Base-by-base conservation (phyloP, 208 protist genomes). In the Wallacemonas sp. region DNA sequence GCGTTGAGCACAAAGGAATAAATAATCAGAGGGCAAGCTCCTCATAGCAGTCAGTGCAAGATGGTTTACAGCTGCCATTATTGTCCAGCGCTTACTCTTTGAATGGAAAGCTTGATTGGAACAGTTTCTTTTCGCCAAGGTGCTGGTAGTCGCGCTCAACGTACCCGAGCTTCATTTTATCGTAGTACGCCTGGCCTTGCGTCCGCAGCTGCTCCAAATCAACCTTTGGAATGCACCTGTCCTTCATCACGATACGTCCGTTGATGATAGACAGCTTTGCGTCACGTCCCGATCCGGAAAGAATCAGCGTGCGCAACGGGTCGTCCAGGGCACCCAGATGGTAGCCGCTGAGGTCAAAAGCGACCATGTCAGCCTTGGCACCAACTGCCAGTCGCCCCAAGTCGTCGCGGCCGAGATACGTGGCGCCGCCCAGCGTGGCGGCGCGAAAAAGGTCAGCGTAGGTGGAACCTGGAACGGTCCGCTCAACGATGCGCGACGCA, bases 231-330 rank as follows among this genome's bases (percentile, higher is more conserved):
- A 58, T 58, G 51, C 26, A 39, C 9, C 51, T 26, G 51, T 58
- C 51, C n/a, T 24, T 33, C 51, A 58, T 58, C 8, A 58, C 51
- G 9, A 58, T 31, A 2, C 51, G 26, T 4, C 51, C 51, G 28
- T 58, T 58, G 31, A 58, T 58, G 51, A 58, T 58, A 11, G 51
- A 58, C 26, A 58, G 51, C 21, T 58, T 58, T 17, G 51, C 51
- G 51, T 58, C 51, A 21, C 51, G 51, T 27, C 51, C 51, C 4
- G 51, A 58, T 12, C 51, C 51, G 24, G 1, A 58, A 31, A 58
- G 51, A n/a, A 58, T n/a, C 30, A 58, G 17, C 14, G 51, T 58
- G 15, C 51, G 24, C 30, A 58, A 27, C 30, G 51, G 51, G 31
- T 58, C 51, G 24, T 58, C 51, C 17, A 58, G 9, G 4, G 51